Percentiles rank a stretch among this genome's conserved stretches.
Evolutionary conservation across 352 stramenopile genomes (phyloP).

Genomic region (Phytophthora hibernalis): DNA sequence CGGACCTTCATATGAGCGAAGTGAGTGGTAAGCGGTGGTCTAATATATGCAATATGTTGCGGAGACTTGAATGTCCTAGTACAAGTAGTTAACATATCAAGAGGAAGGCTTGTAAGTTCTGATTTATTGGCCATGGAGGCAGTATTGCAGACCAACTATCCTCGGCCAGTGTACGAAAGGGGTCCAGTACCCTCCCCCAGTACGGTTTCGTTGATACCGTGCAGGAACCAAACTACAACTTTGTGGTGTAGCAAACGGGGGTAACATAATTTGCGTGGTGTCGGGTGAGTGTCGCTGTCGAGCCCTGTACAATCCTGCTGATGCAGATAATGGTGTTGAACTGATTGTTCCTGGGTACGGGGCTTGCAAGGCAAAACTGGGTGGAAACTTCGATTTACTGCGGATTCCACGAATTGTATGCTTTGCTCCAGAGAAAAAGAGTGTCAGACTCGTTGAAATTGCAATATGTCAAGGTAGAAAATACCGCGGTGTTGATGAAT

Average conservation of each 20-base stretch:
- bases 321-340: background rate
- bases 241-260: background rate
- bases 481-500: background rate
- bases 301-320: background rate
- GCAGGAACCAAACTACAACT: background rate
- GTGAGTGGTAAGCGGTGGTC: background rate
- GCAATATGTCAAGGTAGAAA: background rate
- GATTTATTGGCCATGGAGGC: background rate
- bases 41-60: background rate
- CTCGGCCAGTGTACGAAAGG: background rate
- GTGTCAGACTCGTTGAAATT: background rate
- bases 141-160: background rate
- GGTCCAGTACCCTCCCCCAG: background rate
- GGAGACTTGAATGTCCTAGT: background rate
- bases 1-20: background rate
- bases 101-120: background rate
- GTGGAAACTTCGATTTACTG: too few species aligned
- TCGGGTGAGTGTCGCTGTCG: background rate
- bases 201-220: background rate
- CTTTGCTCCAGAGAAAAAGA: background rate
- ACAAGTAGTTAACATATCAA: background rate
- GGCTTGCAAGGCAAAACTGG: background rate
- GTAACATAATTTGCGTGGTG: background rate
- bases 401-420: background rate
- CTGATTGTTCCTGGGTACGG: constrained; percentile 6